These are phyloP conservation scores for Raddia distichophylla DNA, from an alignment of 176 grass and related monocot species.

Conservation along the genomic window DNA sequence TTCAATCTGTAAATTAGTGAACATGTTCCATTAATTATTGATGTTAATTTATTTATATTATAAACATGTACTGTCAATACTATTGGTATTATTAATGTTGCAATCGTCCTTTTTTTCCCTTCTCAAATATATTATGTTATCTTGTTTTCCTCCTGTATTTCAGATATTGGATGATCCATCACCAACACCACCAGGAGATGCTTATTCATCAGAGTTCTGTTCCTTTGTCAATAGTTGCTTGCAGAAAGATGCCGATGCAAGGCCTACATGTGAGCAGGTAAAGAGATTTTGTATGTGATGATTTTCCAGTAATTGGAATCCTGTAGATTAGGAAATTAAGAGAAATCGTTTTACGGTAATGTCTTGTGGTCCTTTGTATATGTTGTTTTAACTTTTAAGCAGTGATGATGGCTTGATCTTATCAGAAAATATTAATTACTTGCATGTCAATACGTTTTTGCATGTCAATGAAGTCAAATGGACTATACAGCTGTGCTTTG, in stretches of 20 bases:
- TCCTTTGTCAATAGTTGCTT: conserved; percentile 92
- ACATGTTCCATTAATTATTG: neutral
- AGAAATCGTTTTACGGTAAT: conserved; percentile 8
- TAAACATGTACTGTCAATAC: neutral
- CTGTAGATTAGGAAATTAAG: conserved; percentile 4
- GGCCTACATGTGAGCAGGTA: conserved; percentile 80
- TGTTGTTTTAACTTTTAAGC: neutral
- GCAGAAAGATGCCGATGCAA: conserved; percentile 77
- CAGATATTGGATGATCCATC: conserved; percentile 94
- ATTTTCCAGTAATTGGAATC: conserved; percentile 29
- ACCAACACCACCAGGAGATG: conserved; percentile 68
- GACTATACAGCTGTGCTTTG: neutral
- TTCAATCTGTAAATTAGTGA: neutral
- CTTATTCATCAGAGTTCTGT: conserved; percentile 78
- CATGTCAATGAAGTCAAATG: conserved; percentile 14
- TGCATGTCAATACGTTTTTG: neutral
- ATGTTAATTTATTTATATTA: neutral
- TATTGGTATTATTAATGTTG: neutral
- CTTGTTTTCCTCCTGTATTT: conserved; percentile 32
- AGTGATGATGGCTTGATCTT: conserved; percentile 26
- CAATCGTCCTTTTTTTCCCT: neutral
- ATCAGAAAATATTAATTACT: neutral
- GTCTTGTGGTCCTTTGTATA: neutral
- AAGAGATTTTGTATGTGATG: conserved; percentile 19
- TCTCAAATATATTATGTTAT: conserved; percentile 24